Base-by-base conservation (phyloP, 805 yeast species). In the Yamadazyma olivae region DNA sequence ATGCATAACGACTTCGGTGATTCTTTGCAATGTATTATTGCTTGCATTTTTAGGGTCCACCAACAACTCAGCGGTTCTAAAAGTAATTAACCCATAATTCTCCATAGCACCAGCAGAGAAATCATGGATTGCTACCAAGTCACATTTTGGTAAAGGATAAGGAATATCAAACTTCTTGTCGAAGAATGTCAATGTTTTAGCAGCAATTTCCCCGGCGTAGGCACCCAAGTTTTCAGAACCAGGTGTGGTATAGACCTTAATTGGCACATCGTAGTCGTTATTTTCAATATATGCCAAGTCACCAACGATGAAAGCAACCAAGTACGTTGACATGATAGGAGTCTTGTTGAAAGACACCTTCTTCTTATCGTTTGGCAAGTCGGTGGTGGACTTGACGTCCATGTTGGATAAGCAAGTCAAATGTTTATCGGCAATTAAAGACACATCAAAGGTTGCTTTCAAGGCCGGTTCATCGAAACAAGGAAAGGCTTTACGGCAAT, bases 91-190 rank as follows among this genome's bases (percentile, higher is more conserved):
- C 39, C 89, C 89, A 73, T 83, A 83, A 61, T 85, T 85, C 64
- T 85, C 95, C 95, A 85, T 85, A 32, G 95, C 95, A 51, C 93
- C 93, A 15, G 89, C 89, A 23, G 85, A 70, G 59, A 84, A 85
- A 60, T 83, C 93, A 51, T 83, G 91, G 44, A 83, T 82, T 16
- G 90, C 91, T 38, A 84, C 84, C 67, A 82, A 75, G 56, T 85
- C 93, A 67, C 81, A 74, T 61, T 85, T 85, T 34, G 93, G 93
- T 51, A 85, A 70, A 21, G 85, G 86, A 57, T 84, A 85, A 40
- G 82, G 75, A 45, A 85, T 82, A 39, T 79, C 88, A 56, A 85
- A 85, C 32, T 80, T 71, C 45, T 76, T 60, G 48, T 83, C 89
- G 54, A 82, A 85, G 61, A 81, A 83, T 36, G 71, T 79, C 56